Base-by-base conservation (phyloP, 257 asterid species). In the Forsythia viridissima region DNA sequence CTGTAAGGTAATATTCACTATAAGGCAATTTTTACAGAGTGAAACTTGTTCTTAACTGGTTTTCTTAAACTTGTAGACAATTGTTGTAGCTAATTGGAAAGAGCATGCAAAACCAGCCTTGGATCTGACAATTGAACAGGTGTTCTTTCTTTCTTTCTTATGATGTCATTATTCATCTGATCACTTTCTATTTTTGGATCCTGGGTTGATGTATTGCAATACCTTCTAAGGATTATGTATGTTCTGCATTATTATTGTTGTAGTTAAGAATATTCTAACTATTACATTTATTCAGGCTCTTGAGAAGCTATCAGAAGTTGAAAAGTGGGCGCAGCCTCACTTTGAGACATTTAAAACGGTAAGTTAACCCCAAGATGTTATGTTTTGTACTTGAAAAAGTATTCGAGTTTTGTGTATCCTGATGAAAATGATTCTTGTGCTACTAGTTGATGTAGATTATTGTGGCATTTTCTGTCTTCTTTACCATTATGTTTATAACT, bases 91-190 rank as follows among this genome's bases (percentile, higher is more conserved):
- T 73, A 65, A 77, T 18, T 88, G 90, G 92, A 75, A 80, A 78
- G 84, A 78, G 82, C 82, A 77, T 36, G 92, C 76, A 61, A 77
- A 76, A 55, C 89, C 91, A 75, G 46, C 70, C 63, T 74, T 86
- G 48, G 85, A 83, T 74, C 74, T 63, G 69, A 44, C 82, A 48
- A 65, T 83, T n/a, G 72, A 80, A 82, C 82, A 87, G 91, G 91
- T 86, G 7, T 38, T 78, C 36, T 52, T 30, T 46, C 48, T 74
- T 46, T 66, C 21, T 74, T 46, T 66, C 21, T 20, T 38, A 15
- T 71, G 65, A 70, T 55, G 69, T 46, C 42, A 20, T 44, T 63
- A 43, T 57, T 77, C 77, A 34, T 75, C 18, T 72, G 8, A 43
- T 41, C 70, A 46, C 8, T 39, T 71, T 55, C 46, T 44, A 5